Base-by-base conservation (phyloP, 176 grass and related monocot species). In the Musa acuminata region DNA sequence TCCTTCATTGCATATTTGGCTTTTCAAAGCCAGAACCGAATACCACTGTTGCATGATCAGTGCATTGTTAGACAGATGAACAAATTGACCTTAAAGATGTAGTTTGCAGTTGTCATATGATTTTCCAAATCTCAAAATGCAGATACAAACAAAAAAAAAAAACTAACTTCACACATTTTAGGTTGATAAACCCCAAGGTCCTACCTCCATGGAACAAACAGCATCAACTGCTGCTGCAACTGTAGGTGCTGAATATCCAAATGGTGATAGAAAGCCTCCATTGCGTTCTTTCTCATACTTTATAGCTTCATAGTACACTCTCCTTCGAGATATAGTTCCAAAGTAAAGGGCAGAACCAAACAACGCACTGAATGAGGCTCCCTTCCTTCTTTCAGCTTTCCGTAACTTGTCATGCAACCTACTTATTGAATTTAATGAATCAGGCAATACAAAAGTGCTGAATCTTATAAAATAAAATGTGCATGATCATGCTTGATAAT, bases 211-310 rank as follows among this genome's bases (percentile, higher is more conserved):
- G 52, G 86, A 93, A 76, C 82, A 93, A 64, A 93, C 84, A 83
- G 88, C 78, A 87, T 93, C 80, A 53, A 89, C 78, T 20, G 84
- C 88, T 52, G 90, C 80, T 71, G 84, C 87, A 48, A 98, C 88
- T 57, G 95, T 93, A 80, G 95, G 84, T 57, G 95, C 84, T 62
- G 90, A 98, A 55, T 98, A 98, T 72, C 95, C 95, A 98, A 93
- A 98, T 81, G 95, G 95, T 65, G 95, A 98, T 85, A 98, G 10
- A 90, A 91, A 98, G 43, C 90, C 90, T 69, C 86, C 95, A 91
- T 98, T 98, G n/a, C 90, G 85, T 67, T 98, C 90, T 79, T 81
- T 93, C 78, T 98, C 90, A 14, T 94, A 98, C 75, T 91, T 86
- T 58, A 94, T 98, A 76, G 88, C 80, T 80, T 98, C 90, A 71